Base-by-base conservation (phyloP, 108 stramenopile species). In the Nitzschia sp. region DNA sequence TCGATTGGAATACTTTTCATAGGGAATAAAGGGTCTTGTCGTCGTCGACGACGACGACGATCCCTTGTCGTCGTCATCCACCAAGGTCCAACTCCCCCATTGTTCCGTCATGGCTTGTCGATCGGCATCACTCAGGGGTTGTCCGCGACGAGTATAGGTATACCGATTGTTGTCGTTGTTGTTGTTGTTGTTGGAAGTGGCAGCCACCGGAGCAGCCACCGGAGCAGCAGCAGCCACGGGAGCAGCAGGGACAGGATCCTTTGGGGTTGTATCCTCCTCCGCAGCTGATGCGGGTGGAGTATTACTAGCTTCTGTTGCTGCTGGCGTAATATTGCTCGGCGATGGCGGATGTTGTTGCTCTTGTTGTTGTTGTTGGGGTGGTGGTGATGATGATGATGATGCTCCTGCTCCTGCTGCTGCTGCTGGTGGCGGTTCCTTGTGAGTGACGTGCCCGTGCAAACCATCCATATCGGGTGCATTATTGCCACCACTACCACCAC, bases 1-100 rank as follows among this genome's bases (percentile, higher is more conserved):
- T 1, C 84, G 79, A 66, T 75, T 68, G 45, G 84, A 76, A 63
- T 72, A 85, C 2, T 65, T 33, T 8, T 31, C 56, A 55, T 73
- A 78, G 32, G 60, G 69, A 33, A 71, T 73, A n/a, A n/a, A n/a
- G n/a, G n/a, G n/a, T n/a, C n/a, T n/a, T n/a, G n/a, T 38, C 2
- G 29, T 50, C 3, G 19, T 57, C 6, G 38, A 13, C n/a, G n/a
- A n/a, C n/a, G n/a, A n/a, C 2, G 61, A 29, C 0, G 13, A 55
- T 8, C 77, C 74, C 0, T 71, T 58, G n/a, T 52, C 59, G 21
- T 62, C 53, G 29, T 75, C 60, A 6, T 53, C 60, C 3, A 32
- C 65, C 60, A 69, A 59, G 1, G 45, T 59, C 83, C 79, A 80
- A 1, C 5, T 58, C 45, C 79, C 78, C 76, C 76, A 80, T 56